These are phyloP conservation scores for Fusarium sp. DNA, from an alignment of 2,329 filamentous ascomycete species.

Conservation along the genomic window DNA sequence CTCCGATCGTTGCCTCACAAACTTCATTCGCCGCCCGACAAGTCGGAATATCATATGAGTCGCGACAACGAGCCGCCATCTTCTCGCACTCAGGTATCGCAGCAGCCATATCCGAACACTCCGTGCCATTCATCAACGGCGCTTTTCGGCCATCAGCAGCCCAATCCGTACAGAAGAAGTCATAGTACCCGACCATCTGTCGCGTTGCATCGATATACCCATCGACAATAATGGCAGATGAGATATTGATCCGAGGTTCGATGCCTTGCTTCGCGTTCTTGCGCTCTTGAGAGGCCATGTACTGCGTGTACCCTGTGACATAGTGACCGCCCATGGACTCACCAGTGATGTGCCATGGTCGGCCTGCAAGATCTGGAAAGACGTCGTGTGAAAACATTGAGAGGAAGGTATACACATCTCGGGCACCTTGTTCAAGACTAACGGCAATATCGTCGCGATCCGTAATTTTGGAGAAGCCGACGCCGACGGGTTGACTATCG, in stretches of 20 bases:
- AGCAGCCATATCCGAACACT: conserved; percentile 22
- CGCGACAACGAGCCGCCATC: conserved; percentile 5
- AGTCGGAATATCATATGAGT: conserved; percentile 8
- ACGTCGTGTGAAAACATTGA: conserved; percentile 16
- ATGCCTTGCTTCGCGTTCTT: neutral
- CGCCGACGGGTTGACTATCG: conserved; percentile 30
- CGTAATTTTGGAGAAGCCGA: conserved; percentile 37
- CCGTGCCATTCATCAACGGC: conserved; percentile 25
- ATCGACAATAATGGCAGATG: conserved; percentile 31
- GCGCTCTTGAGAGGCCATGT: conserved; percentile 17
- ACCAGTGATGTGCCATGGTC: conserved; percentile 36
- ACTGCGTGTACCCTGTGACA: conserved; percentile 31
- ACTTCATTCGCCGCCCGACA: conserved; percentile 28
- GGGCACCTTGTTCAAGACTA: conserved; percentile 23
- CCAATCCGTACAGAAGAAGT: conserved; percentile 37
- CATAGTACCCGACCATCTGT: conserved; percentile 30
- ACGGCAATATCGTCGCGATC: conserved; percentile 32
- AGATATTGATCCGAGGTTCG: neutral
- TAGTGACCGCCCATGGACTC: conserved; percentile 42
- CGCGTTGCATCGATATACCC: conserved; percentile 34
- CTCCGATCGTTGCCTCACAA: conserved; percentile 21
- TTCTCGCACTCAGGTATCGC: conserved; percentile 30
- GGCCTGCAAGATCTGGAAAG: conserved; percentile 23
- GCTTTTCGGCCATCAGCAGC: conserved; percentile 14
- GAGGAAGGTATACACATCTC: conserved; percentile 29